Conservation (phyloP, 768 basidiomycete species). For the Strobilomyces dryophilus region DNA sequence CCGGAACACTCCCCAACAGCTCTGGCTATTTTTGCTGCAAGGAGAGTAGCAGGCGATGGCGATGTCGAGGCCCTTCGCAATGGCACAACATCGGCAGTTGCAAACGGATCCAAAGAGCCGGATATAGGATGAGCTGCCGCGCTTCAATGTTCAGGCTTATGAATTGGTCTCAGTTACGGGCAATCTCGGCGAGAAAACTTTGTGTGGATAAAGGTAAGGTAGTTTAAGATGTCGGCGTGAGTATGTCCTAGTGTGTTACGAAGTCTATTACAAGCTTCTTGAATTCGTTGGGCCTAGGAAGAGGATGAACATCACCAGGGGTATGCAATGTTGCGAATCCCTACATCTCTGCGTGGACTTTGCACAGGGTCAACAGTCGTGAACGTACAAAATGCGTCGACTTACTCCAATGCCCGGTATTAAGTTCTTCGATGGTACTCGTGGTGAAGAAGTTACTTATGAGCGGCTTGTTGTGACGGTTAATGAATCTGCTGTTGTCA, state of each 20-base stretch:
- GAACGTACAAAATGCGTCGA: background rate
- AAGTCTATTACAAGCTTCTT: conserved; percentile 35
- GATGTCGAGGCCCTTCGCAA: conserved; percentile 5
- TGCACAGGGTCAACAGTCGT: conserved; percentile 3
- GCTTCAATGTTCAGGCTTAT: background rate
- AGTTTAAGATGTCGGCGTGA: background rate
- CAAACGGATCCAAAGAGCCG: background rate
- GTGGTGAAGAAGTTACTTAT: conserved; percentile 72
- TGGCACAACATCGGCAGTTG: background rate
- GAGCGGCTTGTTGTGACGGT: conserved; percentile 58
- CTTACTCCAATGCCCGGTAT: conserved; percentile 87
- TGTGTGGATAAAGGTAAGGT: background rate
- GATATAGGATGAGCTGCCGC: background rate
- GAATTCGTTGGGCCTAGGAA: conserved; percentile 53
- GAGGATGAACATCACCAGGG: background rate
- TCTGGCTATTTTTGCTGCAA: conserved; percentile 11
- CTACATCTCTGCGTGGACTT: conserved; percentile 80
- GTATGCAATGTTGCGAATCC: conserved; percentile 5
- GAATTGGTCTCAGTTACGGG: background rate
- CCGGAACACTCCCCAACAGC: conserved; percentile 24
- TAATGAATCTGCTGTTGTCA: conserved; percentile 57
- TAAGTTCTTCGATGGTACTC: conserved; percentile 56
- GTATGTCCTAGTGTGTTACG: conserved; percentile 15
- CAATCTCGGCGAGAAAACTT: no score
- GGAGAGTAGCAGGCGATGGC: background rate